Conservation (phyloP, 2,329 filamentous ascomycete genomes). For the Colletotrichum simmondsii region DNA sequence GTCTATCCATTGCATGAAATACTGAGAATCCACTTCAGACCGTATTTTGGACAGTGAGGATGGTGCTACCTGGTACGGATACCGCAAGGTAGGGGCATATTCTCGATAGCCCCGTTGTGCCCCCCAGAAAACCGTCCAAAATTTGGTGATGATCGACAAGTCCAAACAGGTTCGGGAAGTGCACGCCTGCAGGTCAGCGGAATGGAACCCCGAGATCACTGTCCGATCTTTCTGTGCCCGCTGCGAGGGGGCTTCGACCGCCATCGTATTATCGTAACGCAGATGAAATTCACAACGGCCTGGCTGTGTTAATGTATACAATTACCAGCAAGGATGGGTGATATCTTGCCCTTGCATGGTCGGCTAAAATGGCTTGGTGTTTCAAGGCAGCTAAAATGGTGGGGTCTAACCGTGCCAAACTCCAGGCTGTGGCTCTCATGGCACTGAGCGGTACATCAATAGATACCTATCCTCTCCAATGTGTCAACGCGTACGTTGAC, state of each 20-base stretch:
- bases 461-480: neutral
- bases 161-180: slow-evolving; percentile 8
- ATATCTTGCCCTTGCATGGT: slow-evolving; percentile 22
- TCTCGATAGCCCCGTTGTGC: slow-evolving; percentile 6
- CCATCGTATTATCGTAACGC: neutral
- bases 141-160: slow-evolving; percentile 13
- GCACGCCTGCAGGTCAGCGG: neutral
- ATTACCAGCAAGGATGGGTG: neutral
- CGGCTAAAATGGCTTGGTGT: slow-evolving; percentile 22
- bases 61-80: neutral
- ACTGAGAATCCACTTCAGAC: neutral
- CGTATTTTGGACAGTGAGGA: slow-evolving; percentile 2
- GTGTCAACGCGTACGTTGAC: neutral
- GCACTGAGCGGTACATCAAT: neutral
- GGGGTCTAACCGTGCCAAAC: slow-evolving; percentile 7
- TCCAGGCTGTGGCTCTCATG: slow-evolving; percentile 1
- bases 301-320: neutral
- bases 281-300: neutral
- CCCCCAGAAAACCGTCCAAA: slow-evolving; percentile 4
- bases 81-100: neutral
- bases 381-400: slow-evolving; percentile 22
- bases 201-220: slow-evolving; percentile 6
- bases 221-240: slow-evolving; percentile 1
- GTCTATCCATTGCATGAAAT: slow-evolving; percentile 5
- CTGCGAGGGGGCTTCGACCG: neutral